A percentile compares a stretch with the other conserved stretches of the same genome.
Evolutionary conservation across 345 rosid species (phyloP).

Genomic region (Punica granatum): DNA sequence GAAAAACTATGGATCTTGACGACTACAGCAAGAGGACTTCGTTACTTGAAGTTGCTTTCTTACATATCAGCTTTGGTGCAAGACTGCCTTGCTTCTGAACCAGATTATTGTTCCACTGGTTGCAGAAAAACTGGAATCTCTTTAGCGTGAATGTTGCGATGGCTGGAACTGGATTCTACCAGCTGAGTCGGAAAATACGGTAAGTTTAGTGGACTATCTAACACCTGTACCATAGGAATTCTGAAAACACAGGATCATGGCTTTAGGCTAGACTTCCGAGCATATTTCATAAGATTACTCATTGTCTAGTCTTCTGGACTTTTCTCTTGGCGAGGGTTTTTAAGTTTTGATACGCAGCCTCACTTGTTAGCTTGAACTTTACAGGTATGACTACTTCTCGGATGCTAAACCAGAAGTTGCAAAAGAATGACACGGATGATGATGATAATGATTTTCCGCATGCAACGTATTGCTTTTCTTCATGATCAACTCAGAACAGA

Average conservation of each 20-base stretch:
- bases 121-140: slow-evolving; percentile 96
- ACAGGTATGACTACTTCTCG: slow-evolving; percentile 62
- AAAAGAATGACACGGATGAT: slow-evolving; percentile 37
- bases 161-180: slow-evolving; percentile 84
- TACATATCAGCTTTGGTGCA: neutral
- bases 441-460: neutral
- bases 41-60: neutral
- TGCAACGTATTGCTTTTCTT: neutral
- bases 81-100: neutral
- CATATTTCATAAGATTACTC: too few species aligned
- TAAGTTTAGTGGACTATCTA: slow-evolving; percentile 23
- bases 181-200: slow-evolving; percentile 73
- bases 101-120: neutral
- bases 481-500: neutral
- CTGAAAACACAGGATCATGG: too few species aligned
- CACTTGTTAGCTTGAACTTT: neutral
- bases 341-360: neutral
- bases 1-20: neutral
- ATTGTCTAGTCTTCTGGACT: neutral
- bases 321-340: neutral
- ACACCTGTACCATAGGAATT: neutral
- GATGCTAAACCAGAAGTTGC: slow-evolving; percentile 35
- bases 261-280: too few species aligned
- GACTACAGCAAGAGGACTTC: neutral
- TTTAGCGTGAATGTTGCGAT: slow-evolving; percentile 76